These are phyloP conservation scores for Septoria petroselini DNA, from an alignment of 2,329 filamentous ascomycete species.

Conservation along the genomic window DNA sequence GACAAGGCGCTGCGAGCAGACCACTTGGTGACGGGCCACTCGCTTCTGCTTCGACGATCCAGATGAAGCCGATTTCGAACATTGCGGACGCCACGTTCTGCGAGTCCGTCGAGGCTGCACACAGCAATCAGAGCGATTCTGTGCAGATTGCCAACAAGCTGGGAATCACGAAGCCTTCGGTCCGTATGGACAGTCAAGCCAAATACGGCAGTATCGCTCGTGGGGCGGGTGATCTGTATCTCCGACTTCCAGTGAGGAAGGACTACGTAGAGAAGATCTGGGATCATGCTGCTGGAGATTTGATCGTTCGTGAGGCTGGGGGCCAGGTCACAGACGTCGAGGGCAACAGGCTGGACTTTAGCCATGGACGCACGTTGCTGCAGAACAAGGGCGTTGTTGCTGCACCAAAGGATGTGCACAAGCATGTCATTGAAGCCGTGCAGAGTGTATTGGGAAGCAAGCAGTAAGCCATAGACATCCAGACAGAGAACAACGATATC, in stretches of 20 bases:
- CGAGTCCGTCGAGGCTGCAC: slow-evolving; percentile 90
- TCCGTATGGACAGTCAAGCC: slow-evolving; percentile 95
- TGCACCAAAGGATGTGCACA: slow-evolving; percentile 73
- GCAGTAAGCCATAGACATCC: slow-evolving; percentile 28
- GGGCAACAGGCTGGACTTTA: slow-evolving; percentile 83
- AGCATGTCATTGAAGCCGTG: slow-evolving; percentile 73
- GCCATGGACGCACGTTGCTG: slow-evolving; percentile 76
- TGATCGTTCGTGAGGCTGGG: slow-evolving; percentile 91
- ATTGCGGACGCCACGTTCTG: slow-evolving; percentile 85
- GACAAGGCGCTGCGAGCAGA: slow-evolving; percentile 75
- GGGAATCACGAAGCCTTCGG: slow-evolving; percentile 82
- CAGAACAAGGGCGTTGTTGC: slow-evolving; percentile 94
- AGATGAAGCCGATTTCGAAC: slow-evolving; percentile 73
- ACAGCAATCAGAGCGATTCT: slow-evolving; percentile 86
- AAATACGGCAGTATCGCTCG: slow-evolving; percentile 96
- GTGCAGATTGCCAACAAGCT: slow-evolving; percentile 78
- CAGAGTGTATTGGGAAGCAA: slow-evolving; percentile 67
- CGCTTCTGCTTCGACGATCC: slow-evolving; percentile 60
- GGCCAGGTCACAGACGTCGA: slow-evolving; percentile 86
- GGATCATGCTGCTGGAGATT: slow-evolving; percentile 93
- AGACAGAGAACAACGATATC: no score
- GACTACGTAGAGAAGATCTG: slow-evolving; percentile 99
- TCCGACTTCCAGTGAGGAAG: slow-evolving; percentile 78
- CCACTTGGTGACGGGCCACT: slow-evolving; percentile 60
- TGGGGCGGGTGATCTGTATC: slow-evolving; percentile 90